Conservation (phyloP, 805 yeast genomes). For the Yarrowia sp. region DNA sequence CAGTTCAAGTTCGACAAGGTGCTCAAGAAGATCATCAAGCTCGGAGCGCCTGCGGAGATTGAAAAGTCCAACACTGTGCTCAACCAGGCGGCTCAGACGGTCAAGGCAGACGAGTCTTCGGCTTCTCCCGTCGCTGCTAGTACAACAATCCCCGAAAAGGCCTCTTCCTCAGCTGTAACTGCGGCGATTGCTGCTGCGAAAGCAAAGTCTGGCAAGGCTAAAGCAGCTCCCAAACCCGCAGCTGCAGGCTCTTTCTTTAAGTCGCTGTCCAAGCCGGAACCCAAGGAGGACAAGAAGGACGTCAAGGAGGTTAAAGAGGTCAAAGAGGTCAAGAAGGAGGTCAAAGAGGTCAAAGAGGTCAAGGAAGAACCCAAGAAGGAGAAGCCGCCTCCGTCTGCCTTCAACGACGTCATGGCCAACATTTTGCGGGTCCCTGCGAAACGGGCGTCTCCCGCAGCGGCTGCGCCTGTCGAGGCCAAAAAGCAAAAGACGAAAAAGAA, state of each 20-base stretch:
- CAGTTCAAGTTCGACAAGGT: conserved; percentile 26
- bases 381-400: not conserved
- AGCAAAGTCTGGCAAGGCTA: not conserved
- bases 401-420: conserved; percentile 23
- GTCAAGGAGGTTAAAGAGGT: not conserved
- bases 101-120: not conserved
- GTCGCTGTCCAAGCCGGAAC: not conserved
- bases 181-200: not conserved
- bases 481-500: conserved; percentile 8
- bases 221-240: not conserved
- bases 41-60: not conserved
- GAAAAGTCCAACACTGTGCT: not conserved
- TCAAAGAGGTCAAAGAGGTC: not conserved
- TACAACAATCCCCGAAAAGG: too few relatives aligned
- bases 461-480: conserved; percentile 3
- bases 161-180: not conserved
- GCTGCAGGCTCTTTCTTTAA: conserved; percentile 4
- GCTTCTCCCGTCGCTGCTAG: not conserved
- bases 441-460: not conserved
- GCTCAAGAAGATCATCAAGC: conserved; percentile 18
- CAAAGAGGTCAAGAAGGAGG: not conserved
- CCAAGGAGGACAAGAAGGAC: not conserved
- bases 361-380: not conserved
- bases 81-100: not conserved
- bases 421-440: conserved; percentile 4